These are phyloP conservation scores for Arabis alpina DNA, from an alignment of 345 rosid genomes.

Conservation along the genomic window DNA sequence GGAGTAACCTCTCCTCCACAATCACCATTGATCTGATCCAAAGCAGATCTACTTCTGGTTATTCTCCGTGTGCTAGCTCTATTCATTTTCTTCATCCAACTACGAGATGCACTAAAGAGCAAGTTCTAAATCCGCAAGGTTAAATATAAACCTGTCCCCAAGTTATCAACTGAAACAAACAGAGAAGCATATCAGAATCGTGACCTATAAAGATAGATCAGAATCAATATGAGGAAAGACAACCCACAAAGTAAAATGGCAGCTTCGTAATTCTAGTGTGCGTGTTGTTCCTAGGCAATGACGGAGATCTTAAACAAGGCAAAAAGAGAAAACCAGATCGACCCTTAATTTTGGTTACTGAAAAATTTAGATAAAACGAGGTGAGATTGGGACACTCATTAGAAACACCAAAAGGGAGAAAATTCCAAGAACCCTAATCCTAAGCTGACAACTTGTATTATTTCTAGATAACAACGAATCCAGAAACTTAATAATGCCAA, in stretches of 20 bases:
- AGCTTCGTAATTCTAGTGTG: constrained; percentile 2
- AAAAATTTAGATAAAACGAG: not conserved
- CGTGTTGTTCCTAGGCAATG: not conserved
- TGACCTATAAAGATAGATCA: no score
- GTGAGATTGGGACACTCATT: not conserved
- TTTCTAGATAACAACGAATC: constrained; percentile 1
- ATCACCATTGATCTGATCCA: constrained; percentile 25
- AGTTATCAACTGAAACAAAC: constrained; percentile 9
- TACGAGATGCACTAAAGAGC: not conserved
- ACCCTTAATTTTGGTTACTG: constrained; percentile 7
- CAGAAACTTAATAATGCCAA: constrained; percentile 1
- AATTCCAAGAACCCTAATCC: constrained; percentile 18
- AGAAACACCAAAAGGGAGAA: not conserved
- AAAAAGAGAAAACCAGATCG: constrained; percentile 12
- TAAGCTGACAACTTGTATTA: not conserved
- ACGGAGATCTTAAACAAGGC: constrained; percentile 21
- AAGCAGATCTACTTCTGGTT: constrained; percentile 27
- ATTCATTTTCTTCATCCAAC: constrained; percentile 14
- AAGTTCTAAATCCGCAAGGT: not conserved
- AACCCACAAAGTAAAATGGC: constrained; percentile 23
- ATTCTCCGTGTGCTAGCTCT: constrained; percentile 23
- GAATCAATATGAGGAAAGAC: not conserved
- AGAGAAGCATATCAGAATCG: constrained; percentile 1
- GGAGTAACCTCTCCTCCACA: constrained; percentile 33
- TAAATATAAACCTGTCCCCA: constrained; percentile 14